Evolutionary conservation across 371 early-diverging fungal genomes (phyloP).

Genomic region (Circinella minor): DNA sequence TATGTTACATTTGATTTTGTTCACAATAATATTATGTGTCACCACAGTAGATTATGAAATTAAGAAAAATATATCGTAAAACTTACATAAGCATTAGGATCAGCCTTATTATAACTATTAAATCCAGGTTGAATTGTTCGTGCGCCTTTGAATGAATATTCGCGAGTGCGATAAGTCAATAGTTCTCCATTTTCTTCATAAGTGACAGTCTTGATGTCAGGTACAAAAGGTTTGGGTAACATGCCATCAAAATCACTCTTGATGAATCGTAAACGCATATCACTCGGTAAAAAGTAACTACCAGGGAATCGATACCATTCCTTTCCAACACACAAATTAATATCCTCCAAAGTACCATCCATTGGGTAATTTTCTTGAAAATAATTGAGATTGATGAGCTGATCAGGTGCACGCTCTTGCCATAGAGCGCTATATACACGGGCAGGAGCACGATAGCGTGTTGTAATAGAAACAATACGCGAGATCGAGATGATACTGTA

Average conservation of each 20-base stretch:
- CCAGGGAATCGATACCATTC: slow-evolving; percentile 96
- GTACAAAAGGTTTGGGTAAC: slow-evolving; percentile 67
- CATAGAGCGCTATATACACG: slow-evolving; percentile 55
- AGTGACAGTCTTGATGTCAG: slow-evolving; percentile 28
- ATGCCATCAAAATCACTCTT: slow-evolving; percentile 68
- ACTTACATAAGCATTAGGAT: slow-evolving; percentile 63
- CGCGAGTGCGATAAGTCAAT: slow-evolving; percentile 32
- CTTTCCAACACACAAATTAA: slow-evolving; percentile 84
- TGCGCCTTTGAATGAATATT: slow-evolving; percentile 47
- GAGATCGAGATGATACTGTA: slow-evolving; percentile 61
- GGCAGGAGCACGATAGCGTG: slow-evolving; percentile 73
- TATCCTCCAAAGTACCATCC: slow-evolving; percentile 22
- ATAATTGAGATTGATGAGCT: slow-evolving; percentile 34
- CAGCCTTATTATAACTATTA: slow-evolving; percentile 78
- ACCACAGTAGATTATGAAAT: no score
- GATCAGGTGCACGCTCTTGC: slow-evolving; percentile 41
- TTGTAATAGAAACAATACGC: slow-evolving; percentile 63
- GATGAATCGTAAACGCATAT: slow-evolving; percentile 63
- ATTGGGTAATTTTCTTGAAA: slow-evolving; percentile 40
- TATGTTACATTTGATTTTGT: no score
- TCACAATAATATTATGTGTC: no score
- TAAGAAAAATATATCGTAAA: not conserved
- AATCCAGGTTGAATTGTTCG: slow-evolving; percentile 54
- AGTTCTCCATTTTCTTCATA: slow-evolving; percentile 35
- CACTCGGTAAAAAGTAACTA: slow-evolving; percentile 85